Percentiles rank a stretch among this genome's conserved stretches.
These are phyloP conservation scores for Paramicrosporidium saccamoebae DNA, from an alignment of 371 early-diverging fungal genomes.

Conservation along the genomic window DNA sequence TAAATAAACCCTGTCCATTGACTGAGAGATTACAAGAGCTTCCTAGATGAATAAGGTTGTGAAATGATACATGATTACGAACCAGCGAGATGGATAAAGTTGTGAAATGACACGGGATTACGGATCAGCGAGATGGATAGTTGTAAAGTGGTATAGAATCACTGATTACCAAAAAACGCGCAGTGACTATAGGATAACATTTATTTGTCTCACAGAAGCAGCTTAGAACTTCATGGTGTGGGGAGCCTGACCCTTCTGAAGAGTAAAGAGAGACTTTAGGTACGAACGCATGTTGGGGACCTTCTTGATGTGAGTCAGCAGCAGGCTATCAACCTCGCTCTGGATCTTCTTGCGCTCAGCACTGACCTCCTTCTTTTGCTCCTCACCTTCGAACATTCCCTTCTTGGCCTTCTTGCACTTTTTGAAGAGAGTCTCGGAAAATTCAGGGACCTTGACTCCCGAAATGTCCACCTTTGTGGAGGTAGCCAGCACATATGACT, in stretches of 20 bases:
- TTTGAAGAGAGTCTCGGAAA: conserved; percentile 78
- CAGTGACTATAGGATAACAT: no score
- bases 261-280: conserved; percentile 44
- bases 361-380: conserved; percentile 21
- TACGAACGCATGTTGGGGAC: conserved; percentile 47
- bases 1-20: no score
- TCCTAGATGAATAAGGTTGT: no score
- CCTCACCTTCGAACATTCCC: conserved; percentile 48
- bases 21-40: no score
- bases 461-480: conserved; percentile 77
- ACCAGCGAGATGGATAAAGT: no score
- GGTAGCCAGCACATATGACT: conserved; percentile 90
- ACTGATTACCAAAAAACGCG: no score
- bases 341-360: conserved; percentile 37
- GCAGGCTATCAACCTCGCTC: conserved; percentile 46
- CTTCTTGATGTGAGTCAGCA: conserved; percentile 45
- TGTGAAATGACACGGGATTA: no score
- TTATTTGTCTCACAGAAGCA: no score
- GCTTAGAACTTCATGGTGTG: conserved; percentile 69
- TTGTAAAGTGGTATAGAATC: no score
- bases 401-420: conserved; percentile 31
- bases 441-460: conserved; percentile 30
- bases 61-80: no score
- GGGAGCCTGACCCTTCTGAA: conserved; percentile 76
- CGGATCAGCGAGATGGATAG: no score